These are phyloP conservation scores for Neonectria hederae DNA, from an alignment of 2,329 filamentous ascomycete species.

Conservation along the genomic window DNA sequence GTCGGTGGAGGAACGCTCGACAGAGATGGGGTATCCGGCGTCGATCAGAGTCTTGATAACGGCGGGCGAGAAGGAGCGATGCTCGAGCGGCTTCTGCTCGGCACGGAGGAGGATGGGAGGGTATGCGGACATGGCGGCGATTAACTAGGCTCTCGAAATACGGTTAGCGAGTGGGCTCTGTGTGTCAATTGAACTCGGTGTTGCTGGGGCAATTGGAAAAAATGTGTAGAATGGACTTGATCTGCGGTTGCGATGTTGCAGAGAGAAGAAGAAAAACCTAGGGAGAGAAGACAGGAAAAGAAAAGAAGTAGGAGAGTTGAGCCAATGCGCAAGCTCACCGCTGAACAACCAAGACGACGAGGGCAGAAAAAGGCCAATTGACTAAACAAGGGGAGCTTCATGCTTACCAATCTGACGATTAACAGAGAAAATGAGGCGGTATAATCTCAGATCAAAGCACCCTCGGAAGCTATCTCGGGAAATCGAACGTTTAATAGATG, in stretches of 20 bases:
- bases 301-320: background rate
- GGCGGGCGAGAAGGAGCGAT: conserved; percentile 51
- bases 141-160: background rate
- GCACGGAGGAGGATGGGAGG: conserved; percentile 62
- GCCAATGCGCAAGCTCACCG: conserved; percentile 7
- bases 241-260: background rate
- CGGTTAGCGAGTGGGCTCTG: conserved; percentile 18
- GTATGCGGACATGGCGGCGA: conserved; percentile 42
- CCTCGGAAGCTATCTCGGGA: background rate
- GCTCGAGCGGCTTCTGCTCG: conserved; percentile 65
- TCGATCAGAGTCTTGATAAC: conserved; percentile 66
- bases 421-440: background rate
- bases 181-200: background rate
- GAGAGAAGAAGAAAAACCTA: background rate
- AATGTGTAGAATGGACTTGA: background rate
- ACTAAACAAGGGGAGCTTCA: background rate
- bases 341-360: conserved; percentile 2
- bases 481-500: conserved; percentile 2
- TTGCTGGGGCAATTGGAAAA: background rate
- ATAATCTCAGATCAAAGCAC: background rate
- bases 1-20: conserved; percentile 63
- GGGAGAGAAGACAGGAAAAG: background rate
- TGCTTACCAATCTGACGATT: conserved; percentile 1
- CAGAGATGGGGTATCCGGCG: conserved; percentile 73
- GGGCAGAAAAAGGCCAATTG: conserved; percentile 7